phyloP scores from a whole-genome alignment of 2,329 filamentous ascomycete genomes.

The Trichothecium sympodiale region DNA sequence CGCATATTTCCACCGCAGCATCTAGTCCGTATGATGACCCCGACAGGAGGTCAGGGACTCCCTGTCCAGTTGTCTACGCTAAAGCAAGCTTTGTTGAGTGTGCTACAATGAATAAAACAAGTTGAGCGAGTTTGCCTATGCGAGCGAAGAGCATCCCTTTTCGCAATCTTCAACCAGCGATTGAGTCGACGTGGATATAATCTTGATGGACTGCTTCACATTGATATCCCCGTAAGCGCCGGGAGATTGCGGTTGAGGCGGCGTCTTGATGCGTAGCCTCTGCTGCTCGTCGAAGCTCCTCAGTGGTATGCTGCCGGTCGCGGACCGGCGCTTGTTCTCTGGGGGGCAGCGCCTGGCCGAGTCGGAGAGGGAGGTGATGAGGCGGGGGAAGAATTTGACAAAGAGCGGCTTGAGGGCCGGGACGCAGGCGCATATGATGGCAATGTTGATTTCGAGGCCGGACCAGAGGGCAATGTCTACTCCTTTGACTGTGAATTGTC shows the following conservation, averaged over 20 bases:
- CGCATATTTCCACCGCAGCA: too few relatives aligned
- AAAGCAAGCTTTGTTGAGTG: too few relatives aligned
- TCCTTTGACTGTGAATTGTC: slow-evolving; percentile 5
- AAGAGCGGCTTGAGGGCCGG: slow-evolving; percentile 21
- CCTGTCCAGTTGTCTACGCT: too few relatives aligned
- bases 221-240: slow-evolving; percentile 4
- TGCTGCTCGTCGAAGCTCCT: slow-evolving; percentile 3
- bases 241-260: too few relatives aligned
- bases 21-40: too few relatives aligned
- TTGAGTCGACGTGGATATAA: slow-evolving; percentile 3
- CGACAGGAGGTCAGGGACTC: too few relatives aligned
- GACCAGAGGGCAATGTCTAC: slow-evolving; percentile 17
- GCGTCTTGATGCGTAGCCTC: neutral
- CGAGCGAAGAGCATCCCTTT: too few relatives aligned
- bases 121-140: too few relatives aligned
- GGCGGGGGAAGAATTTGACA: slow-evolving; percentile 12
- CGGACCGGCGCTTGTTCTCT: slow-evolving; percentile 1
- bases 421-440: slow-evolving; percentile 21
- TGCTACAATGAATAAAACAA: too few relatives aligned
- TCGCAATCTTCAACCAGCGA: too few relatives aligned
- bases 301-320: slow-evolving; percentile 3
- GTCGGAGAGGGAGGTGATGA: slow-evolving; percentile 6
- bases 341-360: slow-evolving; percentile 5
- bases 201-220: slow-evolving; percentile 10
- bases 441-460: slow-evolving; percentile 20